Conservation (phyloP, 2,329 filamentous ascomycete species). For the Thermomyces lanuginosus region DNA sequence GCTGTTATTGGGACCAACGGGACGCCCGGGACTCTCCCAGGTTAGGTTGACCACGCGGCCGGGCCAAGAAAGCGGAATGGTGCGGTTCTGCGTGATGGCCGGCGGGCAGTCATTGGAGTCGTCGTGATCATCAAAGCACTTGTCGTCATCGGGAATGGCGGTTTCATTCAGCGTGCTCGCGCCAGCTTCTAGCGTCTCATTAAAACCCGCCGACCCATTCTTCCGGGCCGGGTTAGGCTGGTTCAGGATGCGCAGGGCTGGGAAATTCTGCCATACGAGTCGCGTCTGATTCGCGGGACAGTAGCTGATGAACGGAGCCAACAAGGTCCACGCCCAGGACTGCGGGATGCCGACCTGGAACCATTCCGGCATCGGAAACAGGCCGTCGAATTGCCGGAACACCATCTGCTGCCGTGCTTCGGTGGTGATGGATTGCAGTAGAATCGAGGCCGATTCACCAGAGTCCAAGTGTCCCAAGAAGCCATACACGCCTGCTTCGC, state of each 20-base stretch:
- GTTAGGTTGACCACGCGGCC: slow-evolving; percentile 53
- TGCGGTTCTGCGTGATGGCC: slow-evolving; percentile 52
- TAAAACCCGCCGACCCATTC: slow-evolving; percentile 44
- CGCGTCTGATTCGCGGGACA: slow-evolving; percentile 60
- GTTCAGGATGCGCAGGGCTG: slow-evolving; percentile 53
- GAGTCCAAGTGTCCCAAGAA: slow-evolving; percentile 65
- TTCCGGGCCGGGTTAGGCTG: slow-evolving; percentile 58
- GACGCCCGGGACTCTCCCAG: slow-evolving; percentile 55
- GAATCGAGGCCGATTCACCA: slow-evolving; percentile 53
- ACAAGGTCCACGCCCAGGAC: slow-evolving; percentile 67
- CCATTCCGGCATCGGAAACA: slow-evolving; percentile 71
- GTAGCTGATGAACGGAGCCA: slow-evolving; percentile 64
- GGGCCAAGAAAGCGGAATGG: slow-evolving; percentile 54
- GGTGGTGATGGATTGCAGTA: slow-evolving; percentile 60
- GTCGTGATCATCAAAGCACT: slow-evolving; percentile 42
- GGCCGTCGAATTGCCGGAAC: slow-evolving; percentile 66
- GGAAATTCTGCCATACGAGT: slow-evolving; percentile 74
- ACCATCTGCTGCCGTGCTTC: slow-evolving; percentile 72
- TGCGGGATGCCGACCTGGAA: slow-evolving; percentile 67
- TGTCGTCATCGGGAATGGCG: slow-evolving; percentile 28
- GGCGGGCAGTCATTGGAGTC: slow-evolving; percentile 40
- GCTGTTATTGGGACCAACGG: slow-evolving; percentile 65
- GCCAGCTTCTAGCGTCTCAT: slow-evolving; percentile 40
- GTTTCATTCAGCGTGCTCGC: slow-evolving; percentile 19
- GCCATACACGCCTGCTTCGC: slow-evolving; percentile 65